Evolutionary conservation across 306 rosid species (phyloP), one percentile per base, ranked within the genome.

Genomic region (Sphenostylis stenocarpa): DNA sequence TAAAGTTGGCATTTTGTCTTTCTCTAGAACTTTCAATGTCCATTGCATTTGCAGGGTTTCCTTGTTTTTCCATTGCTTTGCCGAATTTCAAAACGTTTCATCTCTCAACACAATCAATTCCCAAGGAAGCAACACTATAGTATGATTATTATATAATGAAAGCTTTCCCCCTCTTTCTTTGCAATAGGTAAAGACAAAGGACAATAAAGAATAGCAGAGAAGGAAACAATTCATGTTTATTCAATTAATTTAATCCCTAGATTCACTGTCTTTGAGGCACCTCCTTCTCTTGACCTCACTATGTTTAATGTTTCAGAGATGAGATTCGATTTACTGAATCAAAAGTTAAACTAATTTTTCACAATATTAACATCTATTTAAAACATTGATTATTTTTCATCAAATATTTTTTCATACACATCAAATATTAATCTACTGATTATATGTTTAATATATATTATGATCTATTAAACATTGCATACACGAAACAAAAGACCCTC

Each of bases 91-190:
- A 77, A 77, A 77, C 80, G 29, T 57, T 53, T 57, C 21, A 63
- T 49, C 63, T 19, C 13, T 84, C 68, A 56, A 81, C 78, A 62
- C 34, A 34, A 67, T 70, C 86, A 72, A 65, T 78, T 84, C 70
- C 87, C 87, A 71, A 84, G 64, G 75, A 76, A 34, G 28, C 63
- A 83, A 48, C 63, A 56, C 73, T 68, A 39, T 61, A 33, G 64
- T 53, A 17, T 71, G 74, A 72, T 76, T 33, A 57, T 70, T 51
- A 63, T 26, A 38, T n/a, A n/a, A n/a, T 49, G 16, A 24, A 14
- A 82, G 12, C 75, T 31, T 43, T 81, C 71, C 63, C 60, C 65
- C 81, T 53, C 76, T 77, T 65, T 77, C 48, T 77, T 71, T 66
- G n/a, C 56, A 49, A 52, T n/a, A 17, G 36, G 29, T 17, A 56